These are phyloP conservation scores for Coemansia sp. DNA, from an alignment of 192 early-diverging fungal genomes.

Conservation along the genomic window DNA sequence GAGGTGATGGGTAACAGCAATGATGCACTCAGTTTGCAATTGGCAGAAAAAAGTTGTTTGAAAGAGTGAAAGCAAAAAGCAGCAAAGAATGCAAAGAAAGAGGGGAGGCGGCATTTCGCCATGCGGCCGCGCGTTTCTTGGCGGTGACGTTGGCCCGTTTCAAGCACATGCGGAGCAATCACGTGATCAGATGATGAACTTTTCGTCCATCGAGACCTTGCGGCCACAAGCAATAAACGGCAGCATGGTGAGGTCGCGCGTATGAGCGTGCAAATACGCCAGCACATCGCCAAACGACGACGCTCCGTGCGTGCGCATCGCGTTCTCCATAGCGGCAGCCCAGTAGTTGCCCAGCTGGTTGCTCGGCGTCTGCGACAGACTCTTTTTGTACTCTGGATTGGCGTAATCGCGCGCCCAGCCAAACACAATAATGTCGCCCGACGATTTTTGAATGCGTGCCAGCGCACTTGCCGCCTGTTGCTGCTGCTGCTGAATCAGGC, in stretches of 20 bases:
- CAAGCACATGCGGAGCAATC: not conserved
- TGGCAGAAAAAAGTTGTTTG: not conserved
- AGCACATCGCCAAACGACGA: conserved; percentile 59
- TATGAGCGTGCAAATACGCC: conserved; percentile 28
- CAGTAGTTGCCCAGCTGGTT: conserved; percentile 67
- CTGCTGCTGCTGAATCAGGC: conserved; percentile 33
- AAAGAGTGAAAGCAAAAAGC: not conserved
- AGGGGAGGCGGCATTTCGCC: not conserved
- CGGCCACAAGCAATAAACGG: conserved; percentile 55
- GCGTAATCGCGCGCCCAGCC: conserved; percentile 67
- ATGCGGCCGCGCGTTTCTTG: conserved; percentile 4
- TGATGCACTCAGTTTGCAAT: not conserved
- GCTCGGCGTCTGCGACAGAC: conserved; percentile 64
- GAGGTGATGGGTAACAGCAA: not conserved
- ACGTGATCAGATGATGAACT: conserved; percentile 38
- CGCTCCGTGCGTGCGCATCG: conserved; percentile 32
- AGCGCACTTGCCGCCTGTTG: conserved; percentile 20
- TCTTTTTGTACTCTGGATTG: conserved; percentile 70
- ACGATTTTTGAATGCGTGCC: conserved; percentile 29
- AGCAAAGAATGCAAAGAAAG: not conserved
- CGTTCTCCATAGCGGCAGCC: conserved; percentile 62
- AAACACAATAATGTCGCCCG: conserved; percentile 60
- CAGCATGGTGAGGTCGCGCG: conserved; percentile 42
- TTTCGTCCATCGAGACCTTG: conserved; percentile 51
- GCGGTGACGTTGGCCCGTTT: not conserved